Evolutionary conservation across 2,329 filamentous ascomycete species (phyloP).

Genomic region (Phialophora chinensis): DNA sequence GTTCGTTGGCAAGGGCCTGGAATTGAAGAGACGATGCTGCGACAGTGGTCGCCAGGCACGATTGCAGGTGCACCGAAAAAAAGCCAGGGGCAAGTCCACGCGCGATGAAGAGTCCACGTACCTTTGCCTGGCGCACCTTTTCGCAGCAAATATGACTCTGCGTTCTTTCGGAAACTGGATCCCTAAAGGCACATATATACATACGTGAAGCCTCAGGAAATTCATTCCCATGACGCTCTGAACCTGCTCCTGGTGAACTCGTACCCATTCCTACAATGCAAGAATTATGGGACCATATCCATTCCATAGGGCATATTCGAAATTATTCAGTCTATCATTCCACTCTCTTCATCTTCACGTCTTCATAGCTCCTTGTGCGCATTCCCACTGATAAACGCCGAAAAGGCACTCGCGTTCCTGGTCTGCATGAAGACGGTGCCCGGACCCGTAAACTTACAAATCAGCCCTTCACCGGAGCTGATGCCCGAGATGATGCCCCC

Average conservation of each 20-base stretch:
- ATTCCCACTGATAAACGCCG: slow-evolving; percentile 46
- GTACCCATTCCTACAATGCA: not conserved
- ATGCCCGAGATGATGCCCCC: slow-evolving; percentile 92
- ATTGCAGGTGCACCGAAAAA: not conserved
- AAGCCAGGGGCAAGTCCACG: not conserved
- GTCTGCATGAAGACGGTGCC: slow-evolving; percentile 94
- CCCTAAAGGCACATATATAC: not conserved
- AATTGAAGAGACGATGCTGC: not conserved
- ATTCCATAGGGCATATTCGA: not conserved
- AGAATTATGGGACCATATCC: not conserved
- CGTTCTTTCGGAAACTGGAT: not conserved
- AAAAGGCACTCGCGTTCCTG: slow-evolving; percentile 74
- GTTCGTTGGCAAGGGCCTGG: not conserved
- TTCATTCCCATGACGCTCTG: not conserved
- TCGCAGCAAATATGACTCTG: not conserved
- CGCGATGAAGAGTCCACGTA: not conserved
- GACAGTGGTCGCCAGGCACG: not conserved
- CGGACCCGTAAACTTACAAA: slow-evolving; percentile 91
- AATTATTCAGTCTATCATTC: not conserved
- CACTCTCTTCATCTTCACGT: not conserved
- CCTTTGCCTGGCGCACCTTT: not conserved
- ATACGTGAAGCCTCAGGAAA: not conserved
- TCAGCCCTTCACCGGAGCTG: slow-evolving; percentile 81
- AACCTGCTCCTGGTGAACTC: not conserved
- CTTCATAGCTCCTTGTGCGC: slow-evolving; percentile 22